These are phyloP conservation scores for Coprinopsis marcescibilis DNA, from an alignment of 768 basidiomycete species.

Conservation along the genomic window DNA sequence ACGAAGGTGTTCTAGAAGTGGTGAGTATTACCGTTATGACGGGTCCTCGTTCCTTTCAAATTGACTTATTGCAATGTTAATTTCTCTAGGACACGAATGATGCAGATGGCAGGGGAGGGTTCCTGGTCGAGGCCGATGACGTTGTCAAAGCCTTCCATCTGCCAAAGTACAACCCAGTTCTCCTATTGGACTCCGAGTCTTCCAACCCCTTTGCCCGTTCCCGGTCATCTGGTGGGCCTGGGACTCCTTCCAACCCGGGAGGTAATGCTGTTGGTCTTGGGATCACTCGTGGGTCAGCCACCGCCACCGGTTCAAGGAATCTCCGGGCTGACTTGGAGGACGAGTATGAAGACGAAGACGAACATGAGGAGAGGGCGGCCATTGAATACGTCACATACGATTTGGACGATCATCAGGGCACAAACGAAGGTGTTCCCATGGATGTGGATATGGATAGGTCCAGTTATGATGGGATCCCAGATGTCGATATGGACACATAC, in stretches of 20 bases:
- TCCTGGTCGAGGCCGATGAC: slow-evolving; percentile 62
- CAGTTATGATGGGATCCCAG: background rate
- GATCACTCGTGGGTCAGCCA: slow-evolving; percentile 5
- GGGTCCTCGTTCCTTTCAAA: no score
- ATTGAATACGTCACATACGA: slow-evolving; percentile 29
- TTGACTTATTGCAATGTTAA: no score
- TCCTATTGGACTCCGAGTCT: slow-evolving; percentile 18
- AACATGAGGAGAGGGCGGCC: slow-evolving; percentile 12
- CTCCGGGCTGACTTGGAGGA: slow-evolving; percentile 3
- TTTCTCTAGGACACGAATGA: slow-evolving; percentile 20
- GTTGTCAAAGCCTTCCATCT: slow-evolving; percentile 70
- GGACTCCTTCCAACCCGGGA: no score
- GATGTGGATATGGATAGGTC: slow-evolving; percentile 22
- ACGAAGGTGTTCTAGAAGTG: no score
- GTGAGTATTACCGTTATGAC: no score
- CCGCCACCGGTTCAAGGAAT: slow-evolving; percentile 6
- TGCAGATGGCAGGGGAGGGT: slow-evolving; percentile 48
- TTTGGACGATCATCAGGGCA: slow-evolving; percentile 19
- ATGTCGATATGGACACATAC: background rate
- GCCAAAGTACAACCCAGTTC: slow-evolving; percentile 48
- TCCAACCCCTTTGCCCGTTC: slow-evolving; percentile 9
- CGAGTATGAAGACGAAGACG: slow-evolving; percentile 16
- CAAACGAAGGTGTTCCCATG: slow-evolving; percentile 17
- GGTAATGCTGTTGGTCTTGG: background rate
- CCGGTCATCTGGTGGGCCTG: background rate